phyloP scores from a whole-genome alignment of 2,329 filamentous ascomycete species.

The Aspergillus japonicus region DNA sequence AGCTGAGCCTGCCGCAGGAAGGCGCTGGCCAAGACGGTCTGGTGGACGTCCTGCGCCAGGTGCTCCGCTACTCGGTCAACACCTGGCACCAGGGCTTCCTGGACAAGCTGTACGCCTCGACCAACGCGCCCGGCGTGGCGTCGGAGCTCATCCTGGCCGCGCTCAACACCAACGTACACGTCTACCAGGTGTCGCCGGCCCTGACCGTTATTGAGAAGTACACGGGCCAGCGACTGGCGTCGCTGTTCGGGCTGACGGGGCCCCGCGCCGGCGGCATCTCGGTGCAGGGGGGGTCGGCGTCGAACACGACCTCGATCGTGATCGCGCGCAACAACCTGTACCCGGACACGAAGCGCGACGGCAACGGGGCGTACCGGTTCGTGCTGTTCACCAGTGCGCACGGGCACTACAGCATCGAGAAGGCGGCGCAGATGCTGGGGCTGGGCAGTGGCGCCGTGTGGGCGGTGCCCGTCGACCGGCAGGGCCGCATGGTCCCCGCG shows the following conservation, averaged over 20 bases:
- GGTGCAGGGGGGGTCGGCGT: constrained; percentile 76
- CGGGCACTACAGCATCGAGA: constrained; percentile 92
- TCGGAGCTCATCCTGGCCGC: constrained; percentile 81
- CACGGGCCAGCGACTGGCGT: constrained; percentile 70
- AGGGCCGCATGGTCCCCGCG: constrained; percentile 68
- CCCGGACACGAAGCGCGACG: constrained; percentile 71
- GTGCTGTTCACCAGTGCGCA: constrained; percentile 85
- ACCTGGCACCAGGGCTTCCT: constrained; percentile 98
- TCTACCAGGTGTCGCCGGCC: constrained; percentile 90
- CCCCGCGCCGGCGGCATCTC: constrained; percentile 69
- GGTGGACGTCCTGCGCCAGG: constrained; percentile 65
- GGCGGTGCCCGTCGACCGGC: constrained; percentile 68
- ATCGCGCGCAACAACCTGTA: constrained; percentile 84
- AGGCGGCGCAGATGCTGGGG: constrained; percentile 87
- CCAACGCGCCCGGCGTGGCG: constrained; percentile 80
- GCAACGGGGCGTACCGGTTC: constrained; percentile 65
- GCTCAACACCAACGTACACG: constrained; percentile 91
- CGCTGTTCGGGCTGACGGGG: constrained; percentile 72
- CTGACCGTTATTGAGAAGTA: constrained; percentile 84
- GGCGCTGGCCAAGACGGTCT: constrained; percentile 67
- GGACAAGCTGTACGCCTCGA: constrained; percentile 91
- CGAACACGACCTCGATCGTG: constrained; percentile 81
- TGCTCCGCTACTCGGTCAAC: constrained; percentile 87
- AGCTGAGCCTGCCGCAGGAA: constrained; percentile 56
- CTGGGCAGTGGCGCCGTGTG: constrained; percentile 74